Conservation (phyloP, 768 basidiomycete species). For the Dictyophora rubrovolvata region DNA sequence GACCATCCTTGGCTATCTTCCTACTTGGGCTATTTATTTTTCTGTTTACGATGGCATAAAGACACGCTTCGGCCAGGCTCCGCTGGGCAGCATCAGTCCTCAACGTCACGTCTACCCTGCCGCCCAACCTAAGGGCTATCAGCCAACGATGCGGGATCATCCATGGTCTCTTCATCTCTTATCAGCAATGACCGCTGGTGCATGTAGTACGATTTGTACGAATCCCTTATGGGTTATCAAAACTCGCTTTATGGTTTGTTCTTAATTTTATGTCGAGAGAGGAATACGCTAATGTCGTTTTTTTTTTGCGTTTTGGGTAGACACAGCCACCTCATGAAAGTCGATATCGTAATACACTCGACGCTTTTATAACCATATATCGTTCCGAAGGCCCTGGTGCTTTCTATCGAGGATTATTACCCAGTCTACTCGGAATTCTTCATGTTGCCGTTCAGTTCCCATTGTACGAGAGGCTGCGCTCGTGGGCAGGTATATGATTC, state of each 20-base stretch:
- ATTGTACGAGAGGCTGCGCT: conserved; percentile 86
- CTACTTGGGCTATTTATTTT: conserved; percentile 99
- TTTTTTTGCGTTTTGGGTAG: conserved; percentile 28
- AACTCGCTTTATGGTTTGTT: conserved; percentile 89
- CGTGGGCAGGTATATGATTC: conserved; percentile 67
- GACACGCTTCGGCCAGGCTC: conserved; percentile 60
- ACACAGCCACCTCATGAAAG: conserved; percentile 74
- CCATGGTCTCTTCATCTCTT: conserved; percentile 83
- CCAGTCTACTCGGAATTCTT: conserved; percentile 84
- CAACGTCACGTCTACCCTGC: conserved; percentile 47
- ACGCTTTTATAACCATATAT: conserved; percentile 86
- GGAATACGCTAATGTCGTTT: neutral
- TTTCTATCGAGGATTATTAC: conserved; percentile 90
- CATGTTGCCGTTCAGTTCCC: conserved; percentile 99
- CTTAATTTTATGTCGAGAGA: conserved; percentile 3
- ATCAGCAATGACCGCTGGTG: conserved; percentile 94
- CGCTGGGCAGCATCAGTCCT: conserved; percentile 27
- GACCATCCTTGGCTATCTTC: conserved; percentile 91
- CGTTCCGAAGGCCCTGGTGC: conserved; percentile 75
- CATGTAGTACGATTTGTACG: conserved; percentile 84
- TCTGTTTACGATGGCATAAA: conserved; percentile 96
- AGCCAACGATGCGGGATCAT: conserved; percentile 69
- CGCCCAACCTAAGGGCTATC: conserved; percentile 77
- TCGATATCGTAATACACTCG: conserved; percentile 80
- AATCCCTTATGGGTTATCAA: conserved; percentile 99